A percentile compares a stretch with the other conserved stretches of the same genome.
Evolutionary conservation across 2,329 filamentous ascomycete genomes (phyloP).

Genomic region (Apiospora saccharicola): DNA sequence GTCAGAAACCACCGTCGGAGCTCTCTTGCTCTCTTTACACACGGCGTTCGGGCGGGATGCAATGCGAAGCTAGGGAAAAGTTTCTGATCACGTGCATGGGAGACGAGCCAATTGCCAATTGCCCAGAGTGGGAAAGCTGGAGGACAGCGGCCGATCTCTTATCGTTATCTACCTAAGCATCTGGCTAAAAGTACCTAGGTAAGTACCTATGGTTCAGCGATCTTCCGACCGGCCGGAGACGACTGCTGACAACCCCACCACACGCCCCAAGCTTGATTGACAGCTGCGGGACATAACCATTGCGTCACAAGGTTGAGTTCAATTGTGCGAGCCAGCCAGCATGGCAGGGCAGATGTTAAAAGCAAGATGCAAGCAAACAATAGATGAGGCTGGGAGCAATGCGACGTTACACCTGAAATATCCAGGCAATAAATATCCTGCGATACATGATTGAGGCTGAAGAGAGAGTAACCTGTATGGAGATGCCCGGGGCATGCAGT

Average conservation of each 20-base stretch:
- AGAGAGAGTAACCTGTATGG: not conserved
- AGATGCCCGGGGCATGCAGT: not conserved
- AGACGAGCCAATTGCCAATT: not conserved
- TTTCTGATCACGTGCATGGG: constrained; percentile 17
- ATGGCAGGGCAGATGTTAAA: not conserved
- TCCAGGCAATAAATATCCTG: not conserved
- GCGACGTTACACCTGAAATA: not conserved
- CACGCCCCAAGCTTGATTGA: constrained; percentile 11
- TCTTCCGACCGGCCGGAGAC: constrained; percentile 14
- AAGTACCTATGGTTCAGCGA: not conserved
- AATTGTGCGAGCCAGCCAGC: not conserved
- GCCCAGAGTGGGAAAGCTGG: not conserved
- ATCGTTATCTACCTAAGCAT: not conserved
- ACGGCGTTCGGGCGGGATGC: constrained; percentile 6
- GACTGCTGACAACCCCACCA: not conserved
- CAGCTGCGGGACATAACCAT: not conserved
- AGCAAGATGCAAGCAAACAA: not conserved
- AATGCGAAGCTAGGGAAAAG: constrained; percentile 16
- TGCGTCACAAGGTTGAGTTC: constrained; percentile 13
- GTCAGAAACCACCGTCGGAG: constrained; percentile 4
- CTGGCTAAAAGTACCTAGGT: not conserved
- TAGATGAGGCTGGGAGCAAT: not conserved
- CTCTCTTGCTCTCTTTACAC: constrained; percentile 4
- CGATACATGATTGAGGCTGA: constrained; percentile 15
- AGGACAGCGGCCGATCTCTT: not conserved